phyloP scores from a whole-genome alignment of 2,329 filamentous ascomycete species.

The Exserohilum turcica region DNA sequence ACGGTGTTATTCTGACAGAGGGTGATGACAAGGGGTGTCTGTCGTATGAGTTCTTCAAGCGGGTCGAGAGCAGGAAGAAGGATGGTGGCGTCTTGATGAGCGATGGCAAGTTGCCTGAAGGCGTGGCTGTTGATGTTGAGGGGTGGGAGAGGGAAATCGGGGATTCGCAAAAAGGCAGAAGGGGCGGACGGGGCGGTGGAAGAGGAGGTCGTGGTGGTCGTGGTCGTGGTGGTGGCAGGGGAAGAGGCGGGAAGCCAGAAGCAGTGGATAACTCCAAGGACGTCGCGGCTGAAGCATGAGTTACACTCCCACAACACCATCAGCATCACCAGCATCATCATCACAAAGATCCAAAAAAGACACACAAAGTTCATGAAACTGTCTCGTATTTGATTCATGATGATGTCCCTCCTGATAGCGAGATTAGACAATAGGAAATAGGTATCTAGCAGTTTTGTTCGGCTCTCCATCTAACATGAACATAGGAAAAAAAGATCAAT shows the following conservation, averaged over 20 bases:
- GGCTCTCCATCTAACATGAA: not conserved
- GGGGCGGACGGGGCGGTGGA: slow-evolving; percentile 32
- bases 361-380: not conserved
- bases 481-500: not conserved
- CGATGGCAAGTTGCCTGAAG: slow-evolving; percentile 64
- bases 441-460: slow-evolving; percentile 2
- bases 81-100: slow-evolving; percentile 71
- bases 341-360: not conserved
- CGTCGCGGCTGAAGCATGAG: slow-evolving; percentile 25
- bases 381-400: not conserved
- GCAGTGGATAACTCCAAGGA: slow-evolving; percentile 32
- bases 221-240: slow-evolving; percentile 17
- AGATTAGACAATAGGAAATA: slow-evolving; percentile 4
- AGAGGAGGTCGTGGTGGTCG: slow-evolving; percentile 24
- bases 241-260: slow-evolving; percentile 28
- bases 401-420: not conserved
- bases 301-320: too few species aligned
- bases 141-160: slow-evolving; percentile 42
- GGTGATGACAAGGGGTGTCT: slow-evolving; percentile 54
- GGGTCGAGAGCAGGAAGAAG: slow-evolving; percentile 67
- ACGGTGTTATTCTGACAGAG: slow-evolving; percentile 54
- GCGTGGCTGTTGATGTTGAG: slow-evolving; percentile 46
- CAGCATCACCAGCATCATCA: too few species aligned
- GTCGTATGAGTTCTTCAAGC: slow-evolving; percentile 64
- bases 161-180: slow-evolving; percentile 25